Base-by-base conservation (phyloP, 2,329 filamentous ascomycete genomes). In the Pseudofabraea citricarpa region DNA sequence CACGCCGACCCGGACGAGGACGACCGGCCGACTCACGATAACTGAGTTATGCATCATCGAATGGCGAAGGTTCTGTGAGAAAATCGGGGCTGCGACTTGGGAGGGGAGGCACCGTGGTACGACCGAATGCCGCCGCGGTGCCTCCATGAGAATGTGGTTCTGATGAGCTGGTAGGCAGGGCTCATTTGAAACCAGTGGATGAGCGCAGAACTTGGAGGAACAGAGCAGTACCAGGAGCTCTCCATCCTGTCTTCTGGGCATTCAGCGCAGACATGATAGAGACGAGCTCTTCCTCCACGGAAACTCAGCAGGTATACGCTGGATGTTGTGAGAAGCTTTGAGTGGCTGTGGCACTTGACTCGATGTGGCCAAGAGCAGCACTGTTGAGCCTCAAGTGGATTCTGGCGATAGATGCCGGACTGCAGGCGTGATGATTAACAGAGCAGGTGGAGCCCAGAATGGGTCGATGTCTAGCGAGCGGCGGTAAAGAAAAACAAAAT, bases 41-140 rank as follows among this genome's bases (percentile, higher is more conserved):
- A n/a, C 12, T 7, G 33, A 19, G 13, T 21, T 8, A 19, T 13
- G 18, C n/a, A 9, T 18, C 32, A 6, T 36, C 12, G 5, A 20
- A 16, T 6, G 12, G n/a, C 23, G 35, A 21, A 37, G 19, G 16
- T 12, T 37, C 35, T 37, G 35, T 21, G 18, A 37, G 35, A 37
- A 37, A 37, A 37, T 37, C 35, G 35, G 35, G 35, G 20, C 35
- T 20, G 6, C 10, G 6, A 20, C 21, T 37, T 19, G 18, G 35
- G 23, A 19, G 35, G n/a, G n/a, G n/a, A n/a, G n/a, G n/a, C n/a
- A 21, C 35, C 35, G 35, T 37, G 35, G 35, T 37, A 37, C 35
- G 35, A 37, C 35, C 35, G 35, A 37, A 37, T 22, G 35, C 18
- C 3, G 12, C 35, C 18, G 18, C 19, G 19, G 23, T 5, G 21